Evolutionary conservation across 164 flowering plant species (phyloP).

Genomic region (Tetracentron sinense): DNA sequence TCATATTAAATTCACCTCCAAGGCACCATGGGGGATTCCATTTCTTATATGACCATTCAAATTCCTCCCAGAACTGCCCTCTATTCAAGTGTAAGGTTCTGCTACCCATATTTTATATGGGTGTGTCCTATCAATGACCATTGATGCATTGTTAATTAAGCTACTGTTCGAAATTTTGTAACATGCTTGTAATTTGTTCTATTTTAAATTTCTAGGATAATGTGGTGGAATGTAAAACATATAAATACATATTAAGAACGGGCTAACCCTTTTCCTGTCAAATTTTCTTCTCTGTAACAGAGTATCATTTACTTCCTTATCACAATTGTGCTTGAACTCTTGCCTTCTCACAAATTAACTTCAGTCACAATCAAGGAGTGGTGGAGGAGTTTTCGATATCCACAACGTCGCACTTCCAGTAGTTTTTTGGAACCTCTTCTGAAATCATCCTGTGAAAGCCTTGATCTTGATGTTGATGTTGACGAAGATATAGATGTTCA

Average conservation of each 20-base stretch:
- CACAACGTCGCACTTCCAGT: conserved; percentile 12
- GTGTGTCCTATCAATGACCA: too few species aligned
- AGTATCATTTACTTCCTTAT: conserved; percentile 60
- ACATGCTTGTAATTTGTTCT: too few species aligned
- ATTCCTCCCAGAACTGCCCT: too few species aligned
- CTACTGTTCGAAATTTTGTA: too few species aligned
- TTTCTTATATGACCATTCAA: too few species aligned
- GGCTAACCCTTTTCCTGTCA: conserved; percentile 10
- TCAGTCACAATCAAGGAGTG: conserved; percentile 26
- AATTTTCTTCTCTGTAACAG: conserved; percentile 40
- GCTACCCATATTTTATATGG: too few species aligned
- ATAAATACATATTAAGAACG: conserved; percentile 1
- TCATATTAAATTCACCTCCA: too few species aligned
- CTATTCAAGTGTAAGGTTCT: too few species aligned
- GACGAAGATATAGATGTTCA: conserved; percentile 88
- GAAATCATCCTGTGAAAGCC: conserved; percentile 34
- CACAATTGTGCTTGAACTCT: conserved; percentile 66
- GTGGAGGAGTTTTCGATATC: conserved; percentile 31
- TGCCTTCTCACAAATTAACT: conserved; percentile 48
- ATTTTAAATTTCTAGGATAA: too few species aligned
- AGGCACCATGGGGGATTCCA: too few species aligned
- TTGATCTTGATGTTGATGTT: conserved; percentile 29
- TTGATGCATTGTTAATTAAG: too few species aligned
- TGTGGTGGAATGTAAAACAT: background rate
- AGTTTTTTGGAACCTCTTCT: conserved; percentile 59